Base-by-base conservation (phyloP, 139 green algal species). In the Coelastrella sp. region DNA sequence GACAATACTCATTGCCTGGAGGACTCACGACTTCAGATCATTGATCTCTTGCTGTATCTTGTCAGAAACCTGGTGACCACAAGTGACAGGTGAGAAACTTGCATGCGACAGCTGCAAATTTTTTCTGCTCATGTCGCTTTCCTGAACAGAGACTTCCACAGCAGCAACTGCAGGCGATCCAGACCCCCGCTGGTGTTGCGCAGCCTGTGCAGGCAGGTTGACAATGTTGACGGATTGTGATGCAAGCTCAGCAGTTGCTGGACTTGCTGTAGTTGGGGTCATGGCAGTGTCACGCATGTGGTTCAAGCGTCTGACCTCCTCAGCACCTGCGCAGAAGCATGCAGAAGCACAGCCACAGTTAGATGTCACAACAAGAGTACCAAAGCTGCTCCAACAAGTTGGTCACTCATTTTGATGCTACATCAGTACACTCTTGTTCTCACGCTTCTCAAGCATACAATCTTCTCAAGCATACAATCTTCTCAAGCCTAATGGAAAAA, bases 21-120 rank as follows among this genome's bases (percentile, higher is more conserved):
- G 17, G 27, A 66, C 73, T 68, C n/a, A 81, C 73, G 45, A 27
- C 21, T 41, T 60, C 48, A 81, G 4, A 17, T 81, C 43, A 7
- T 53, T 32, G 9, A 81, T 32, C 73, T 81, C 73, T 50, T 50
- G 73, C 35, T 81, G 73, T 81, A 81, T 68, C 23, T 30, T 43
- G 64, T 8, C 34, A 2, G 25, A 15, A 41, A 11, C 11, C 64
- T 73, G 64, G 27, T 73, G 60, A 5, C 27, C 1, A 38, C n/a
- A n/a, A n/a, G n/a, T n/a, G n/a, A n/a, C n/a, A n/a, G n/a, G n/a
- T n/a, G n/a, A n/a, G n/a, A n/a, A n/a, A n/a, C n/a, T n/a, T n/a
- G n/a, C n/a, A n/a, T n/a, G n/a, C n/a, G 45, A 13, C 15, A 13
- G 45, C 45, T 23, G 15, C 45, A 9, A 23, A 57, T 57, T 13